These are phyloP conservation scores for Pseudocercospora fuligena DNA, from an alignment of 2,329 filamentous ascomycete genomes.

Conservation along the genomic window DNA sequence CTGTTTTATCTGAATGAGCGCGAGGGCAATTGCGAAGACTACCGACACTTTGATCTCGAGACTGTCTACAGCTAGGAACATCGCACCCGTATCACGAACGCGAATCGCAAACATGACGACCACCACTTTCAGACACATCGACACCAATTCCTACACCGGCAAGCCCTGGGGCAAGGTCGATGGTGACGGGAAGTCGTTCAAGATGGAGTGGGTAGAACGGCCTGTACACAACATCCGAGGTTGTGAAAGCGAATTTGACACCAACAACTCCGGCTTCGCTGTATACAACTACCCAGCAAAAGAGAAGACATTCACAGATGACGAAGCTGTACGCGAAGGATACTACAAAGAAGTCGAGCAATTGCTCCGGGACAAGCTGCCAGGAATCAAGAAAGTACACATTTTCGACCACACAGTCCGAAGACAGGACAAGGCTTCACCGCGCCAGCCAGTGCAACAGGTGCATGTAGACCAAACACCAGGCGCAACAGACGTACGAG, in stretches of 20 bases:
- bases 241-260: slow-evolving; percentile 56
- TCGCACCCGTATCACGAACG: background rate
- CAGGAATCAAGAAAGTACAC: slow-evolving; percentile 63
- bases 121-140: slow-evolving; percentile 65
- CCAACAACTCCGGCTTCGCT: slow-evolving; percentile 64
- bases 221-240: slow-evolving; percentile 62
- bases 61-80: background rate
- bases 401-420: slow-evolving; percentile 77
- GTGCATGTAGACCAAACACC: slow-evolving; percentile 76
- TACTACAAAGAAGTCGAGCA: slow-evolving; percentile 69
- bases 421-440: slow-evolving; percentile 56
- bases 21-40: background rate
- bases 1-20: background rate
- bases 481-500: slow-evolving; percentile 63
- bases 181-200: slow-evolving; percentile 60
- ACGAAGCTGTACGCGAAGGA: slow-evolving; percentile 56
- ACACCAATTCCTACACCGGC: slow-evolving; percentile 52
- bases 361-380: slow-evolving; percentile 60
- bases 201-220: slow-evolving; percentile 51
- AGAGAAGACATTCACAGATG: slow-evolving; percentile 62
- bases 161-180: slow-evolving; percentile 72
- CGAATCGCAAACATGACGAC: slow-evolving; percentile 58
- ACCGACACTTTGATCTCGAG: background rate
- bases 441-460: slow-evolving; percentile 69
- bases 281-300: slow-evolving; percentile 58